phyloP scores from a whole-genome alignment of 768 basidiomycete genomes.

The Mycena filopes region DNA sequence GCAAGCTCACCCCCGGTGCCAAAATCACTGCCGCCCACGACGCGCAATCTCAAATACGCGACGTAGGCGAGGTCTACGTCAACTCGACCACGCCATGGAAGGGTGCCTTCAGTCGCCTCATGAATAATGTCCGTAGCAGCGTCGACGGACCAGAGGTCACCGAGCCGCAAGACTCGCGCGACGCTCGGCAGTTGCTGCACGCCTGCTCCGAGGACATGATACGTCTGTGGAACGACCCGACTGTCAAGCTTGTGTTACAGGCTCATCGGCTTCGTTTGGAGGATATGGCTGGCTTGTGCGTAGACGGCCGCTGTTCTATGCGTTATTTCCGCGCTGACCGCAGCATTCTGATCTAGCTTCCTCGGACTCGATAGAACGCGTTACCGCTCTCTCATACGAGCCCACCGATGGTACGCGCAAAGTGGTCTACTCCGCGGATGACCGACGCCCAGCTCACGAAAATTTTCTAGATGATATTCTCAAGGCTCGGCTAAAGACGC shows the following conservation, averaged over 20 bases:
- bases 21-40: slow-evolving; percentile 11
- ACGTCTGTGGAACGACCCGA: slow-evolving; percentile 59
- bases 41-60: not conserved
- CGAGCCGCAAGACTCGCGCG: slow-evolving; percentile 48
- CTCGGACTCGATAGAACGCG: slow-evolving; percentile 58
- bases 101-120: slow-evolving; percentile 44
- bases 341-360: slow-evolving; percentile 48
- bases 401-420: slow-evolving; percentile 59
- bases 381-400: slow-evolving; percentile 57
- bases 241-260: slow-evolving; percentile 52
- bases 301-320: not conserved
- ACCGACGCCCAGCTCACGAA: not conserved
- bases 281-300: slow-evolving; percentile 55
- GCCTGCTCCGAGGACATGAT: slow-evolving; percentile 65
- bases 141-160: slow-evolving; percentile 40
- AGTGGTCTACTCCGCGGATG: not conserved
- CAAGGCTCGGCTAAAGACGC: slow-evolving; percentile 61
- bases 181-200: slow-evolving; percentile 56
- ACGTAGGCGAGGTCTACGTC: slow-evolving; percentile 45
- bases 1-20: slow-evolving; percentile 54
- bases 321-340: not conserved
- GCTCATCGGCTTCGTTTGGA: slow-evolving; percentile 57
- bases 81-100: slow-evolving; percentile 51
- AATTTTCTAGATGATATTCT: slow-evolving; percentile 61
- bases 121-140: slow-evolving; percentile 42